phyloP scores from a whole-genome alignment of 441 rosid species.

The Populus hybrid region DNA sequence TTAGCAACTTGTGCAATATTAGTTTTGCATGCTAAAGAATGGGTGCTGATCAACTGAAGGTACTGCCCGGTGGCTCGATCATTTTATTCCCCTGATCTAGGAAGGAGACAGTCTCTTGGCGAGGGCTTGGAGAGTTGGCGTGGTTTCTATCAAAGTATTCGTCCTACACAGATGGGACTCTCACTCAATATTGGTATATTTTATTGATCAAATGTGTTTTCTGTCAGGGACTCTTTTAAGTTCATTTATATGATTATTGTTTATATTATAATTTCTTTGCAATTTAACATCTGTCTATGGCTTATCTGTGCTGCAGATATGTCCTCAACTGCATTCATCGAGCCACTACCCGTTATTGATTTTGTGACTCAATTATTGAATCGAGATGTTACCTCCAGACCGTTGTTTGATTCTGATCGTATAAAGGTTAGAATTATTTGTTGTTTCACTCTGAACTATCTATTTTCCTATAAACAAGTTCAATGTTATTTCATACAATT shows the following conservation, averaged over 20 bases:
- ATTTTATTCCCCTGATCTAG: conserved; percentile 80
- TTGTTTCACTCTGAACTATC: not conserved
- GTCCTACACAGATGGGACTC: conserved; percentile 95
- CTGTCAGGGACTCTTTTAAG: not conserved
- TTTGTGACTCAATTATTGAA: conserved; percentile 66
- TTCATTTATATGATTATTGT: not conserved
- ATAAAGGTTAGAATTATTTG: conserved; percentile 54
- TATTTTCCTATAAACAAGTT: not conserved
- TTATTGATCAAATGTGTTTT: not conserved
- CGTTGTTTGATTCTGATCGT: conserved; percentile 85
- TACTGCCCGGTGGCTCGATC: conserved; percentile 91
- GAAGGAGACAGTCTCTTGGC: conserved; percentile 78
- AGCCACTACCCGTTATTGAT: conserved; percentile 72
- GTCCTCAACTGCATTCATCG: conserved; percentile 96
- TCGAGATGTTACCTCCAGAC: conserved; percentile 66
- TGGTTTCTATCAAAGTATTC: conserved; percentile 96
- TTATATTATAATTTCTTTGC: not conserved
- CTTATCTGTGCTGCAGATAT: conserved; percentile 49
- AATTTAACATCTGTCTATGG: not conserved
- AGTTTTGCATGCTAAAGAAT: not conserved
- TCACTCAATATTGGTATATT: conserved; percentile 77
- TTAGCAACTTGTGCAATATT: not conserved
- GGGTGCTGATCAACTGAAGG: conserved; percentile 34
- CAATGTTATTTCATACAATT: not conserved
- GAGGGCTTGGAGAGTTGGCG: conserved; percentile 99